phyloP scores from a whole-genome alignment of 2,329 filamentous ascomycete species.

The Pseudocercospora cruenta region DNA sequence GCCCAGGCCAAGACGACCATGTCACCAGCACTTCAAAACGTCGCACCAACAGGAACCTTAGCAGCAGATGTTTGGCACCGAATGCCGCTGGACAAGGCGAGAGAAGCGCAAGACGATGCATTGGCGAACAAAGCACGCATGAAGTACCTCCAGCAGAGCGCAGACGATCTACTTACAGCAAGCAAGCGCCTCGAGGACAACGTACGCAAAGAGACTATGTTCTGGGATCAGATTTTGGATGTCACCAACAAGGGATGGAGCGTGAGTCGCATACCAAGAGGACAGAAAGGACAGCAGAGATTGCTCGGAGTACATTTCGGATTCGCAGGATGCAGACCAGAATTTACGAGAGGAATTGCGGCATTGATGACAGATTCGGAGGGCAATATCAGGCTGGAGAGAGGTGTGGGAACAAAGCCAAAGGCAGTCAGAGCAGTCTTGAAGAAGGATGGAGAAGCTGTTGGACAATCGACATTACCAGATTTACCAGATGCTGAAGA shows the following conservation, averaged over 20 bases:
- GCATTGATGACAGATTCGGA: slow-evolving; percentile 74
- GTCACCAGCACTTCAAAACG: slow-evolving; percentile 69
- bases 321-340: slow-evolving; percentile 71
- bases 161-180: slow-evolving; percentile 73
- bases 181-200: slow-evolving; percentile 74
- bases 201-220: slow-evolving; percentile 77
- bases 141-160: slow-evolving; percentile 73
- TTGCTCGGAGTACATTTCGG: slow-evolving; percentile 86
- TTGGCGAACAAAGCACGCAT: slow-evolving; percentile 73
- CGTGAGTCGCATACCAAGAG: slow-evolving; percentile 67
- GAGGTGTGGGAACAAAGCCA: slow-evolving; percentile 58
- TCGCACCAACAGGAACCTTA: slow-evolving; percentile 70
- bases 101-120: slow-evolving; percentile 43
- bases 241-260: slow-evolving; percentile 87
- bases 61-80: slow-evolving; percentile 64
- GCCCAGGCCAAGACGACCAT: slow-evolving; percentile 71
- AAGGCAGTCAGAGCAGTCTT: slow-evolving; percentile 71
- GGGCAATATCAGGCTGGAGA: slow-evolving; percentile 76
- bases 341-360: slow-evolving; percentile 73
- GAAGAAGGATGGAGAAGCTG: slow-evolving; percentile 59
- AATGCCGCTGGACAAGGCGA: slow-evolving; percentile 60
- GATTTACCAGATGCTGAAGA: slow-evolving; percentile 51
- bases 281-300: slow-evolving; percentile 16
- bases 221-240: slow-evolving; percentile 84
- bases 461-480: slow-evolving; percentile 57